Conservation (phyloP, 106 monocot species). For the Alisma plantagoaquatica region DNA sequence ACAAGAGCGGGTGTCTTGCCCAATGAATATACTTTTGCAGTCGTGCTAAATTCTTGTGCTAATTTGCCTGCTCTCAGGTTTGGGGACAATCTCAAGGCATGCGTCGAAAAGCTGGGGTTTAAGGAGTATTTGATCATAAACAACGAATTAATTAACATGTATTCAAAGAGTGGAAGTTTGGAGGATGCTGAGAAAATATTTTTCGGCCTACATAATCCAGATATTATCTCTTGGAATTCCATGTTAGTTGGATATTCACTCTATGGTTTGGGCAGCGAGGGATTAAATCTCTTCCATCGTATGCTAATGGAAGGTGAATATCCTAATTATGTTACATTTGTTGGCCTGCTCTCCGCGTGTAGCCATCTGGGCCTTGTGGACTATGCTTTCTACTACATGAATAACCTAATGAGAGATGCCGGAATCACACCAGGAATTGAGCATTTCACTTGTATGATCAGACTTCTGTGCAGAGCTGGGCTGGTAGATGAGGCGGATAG, state of each 20-base stretch:
- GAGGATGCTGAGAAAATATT: constrained; percentile 42
- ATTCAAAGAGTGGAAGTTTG: constrained; percentile 46
- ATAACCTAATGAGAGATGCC: constrained; percentile 25
- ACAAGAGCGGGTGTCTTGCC: constrained; percentile 21
- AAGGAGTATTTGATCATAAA: constrained; percentile 14
- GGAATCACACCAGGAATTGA: constrained; percentile 46
- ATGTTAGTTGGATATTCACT: constrained; percentile 43
- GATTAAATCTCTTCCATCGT: constrained; percentile 30
- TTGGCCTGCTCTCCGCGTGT: constrained; percentile 57
- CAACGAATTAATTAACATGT: constrained; percentile 59
- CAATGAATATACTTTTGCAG: constrained; percentile 46
- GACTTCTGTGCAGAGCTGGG: constrained; percentile 45
- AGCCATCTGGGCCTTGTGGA: constrained; percentile 40
- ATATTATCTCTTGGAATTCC: constrained; percentile 60
- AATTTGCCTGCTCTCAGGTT: constrained; percentile 37
- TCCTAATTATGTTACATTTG: constrained; percentile 55
- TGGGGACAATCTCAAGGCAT: constrained; percentile 45
- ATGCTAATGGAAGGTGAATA: constrained; percentile 29
- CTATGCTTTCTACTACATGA: constrained; percentile 43
- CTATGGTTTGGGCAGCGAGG: constrained; percentile 47
- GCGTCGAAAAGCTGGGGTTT: constrained; percentile 35
- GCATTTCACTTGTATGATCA: constrained; percentile 70
- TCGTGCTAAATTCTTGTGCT: constrained; percentile 38
- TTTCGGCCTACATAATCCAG: constrained; percentile 15
- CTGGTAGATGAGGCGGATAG: constrained; percentile 35